A percentile compares a stretch with the other conserved stretches of the same genome.
phyloP scores from a whole-genome alignment of 164 flowering plant species.

The Santalum album region DNA sequence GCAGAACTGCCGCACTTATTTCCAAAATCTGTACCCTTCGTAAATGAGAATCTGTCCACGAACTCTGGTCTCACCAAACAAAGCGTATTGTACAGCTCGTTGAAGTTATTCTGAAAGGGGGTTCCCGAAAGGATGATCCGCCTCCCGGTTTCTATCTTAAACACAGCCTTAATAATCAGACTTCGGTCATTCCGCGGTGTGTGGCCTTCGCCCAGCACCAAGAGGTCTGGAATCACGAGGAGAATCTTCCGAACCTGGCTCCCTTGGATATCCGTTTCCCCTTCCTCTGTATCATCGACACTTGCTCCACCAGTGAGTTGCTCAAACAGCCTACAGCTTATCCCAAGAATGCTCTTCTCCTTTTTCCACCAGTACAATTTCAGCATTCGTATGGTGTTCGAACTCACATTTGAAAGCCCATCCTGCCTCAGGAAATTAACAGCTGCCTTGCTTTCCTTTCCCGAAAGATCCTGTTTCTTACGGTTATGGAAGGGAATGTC shows the following conservation, averaged over 20 bases:
- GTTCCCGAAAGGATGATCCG: slow-evolving; percentile 88
- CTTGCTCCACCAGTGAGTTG: slow-evolving; percentile 30
- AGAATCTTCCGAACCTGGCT: slow-evolving; percentile 33
- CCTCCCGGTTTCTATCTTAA: slow-evolving; percentile 37
- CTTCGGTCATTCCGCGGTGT: slow-evolving; percentile 55
- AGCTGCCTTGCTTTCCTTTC: slow-evolving; percentile 30
- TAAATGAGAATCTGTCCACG: slow-evolving; percentile 11
- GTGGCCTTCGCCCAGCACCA: slow-evolving; percentile 92
- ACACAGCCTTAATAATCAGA: slow-evolving; percentile 40
- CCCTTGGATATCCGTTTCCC: no score
- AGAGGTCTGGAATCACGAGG: slow-evolving; percentile 46
- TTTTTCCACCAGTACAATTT: slow-evolving; percentile 63
- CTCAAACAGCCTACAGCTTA: slow-evolving; percentile 57
- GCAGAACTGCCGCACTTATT: no score
- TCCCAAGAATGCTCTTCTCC: slow-evolving; percentile 44
- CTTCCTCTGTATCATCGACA: slow-evolving; percentile 1
- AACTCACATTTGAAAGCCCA: background rate
- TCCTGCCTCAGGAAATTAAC: slow-evolving; percentile 4
- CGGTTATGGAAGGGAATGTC: slow-evolving; percentile 59
- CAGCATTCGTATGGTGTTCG: slow-evolving; percentile 23
- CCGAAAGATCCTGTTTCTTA: slow-evolving; percentile 35
- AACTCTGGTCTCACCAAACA: slow-evolving; percentile 55
- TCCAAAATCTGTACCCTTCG: slow-evolving; percentile 2
- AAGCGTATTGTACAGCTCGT: slow-evolving; percentile 59
- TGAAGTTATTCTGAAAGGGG: slow-evolving; percentile 81